These are phyloP conservation scores for Cytospora leucostoma DNA, from an alignment of 2,329 filamentous ascomycete species.

Conservation along the genomic window DNA sequence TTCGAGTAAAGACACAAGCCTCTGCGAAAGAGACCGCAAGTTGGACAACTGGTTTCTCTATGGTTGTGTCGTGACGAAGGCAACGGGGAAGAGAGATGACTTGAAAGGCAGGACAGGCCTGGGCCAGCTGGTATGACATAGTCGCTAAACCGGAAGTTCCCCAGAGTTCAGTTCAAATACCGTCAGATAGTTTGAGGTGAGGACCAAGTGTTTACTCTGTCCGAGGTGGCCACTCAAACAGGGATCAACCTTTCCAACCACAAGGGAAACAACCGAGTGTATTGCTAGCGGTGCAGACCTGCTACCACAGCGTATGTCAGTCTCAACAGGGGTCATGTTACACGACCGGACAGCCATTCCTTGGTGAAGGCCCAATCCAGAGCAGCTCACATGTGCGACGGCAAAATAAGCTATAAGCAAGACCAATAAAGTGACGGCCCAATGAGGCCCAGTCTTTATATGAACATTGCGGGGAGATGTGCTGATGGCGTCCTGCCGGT, in stretches of 20 bases:
- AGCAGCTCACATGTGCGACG: slow-evolving; percentile 9
- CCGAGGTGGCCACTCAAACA: not conserved
- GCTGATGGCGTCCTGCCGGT: not conserved
- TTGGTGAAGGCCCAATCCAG: slow-evolving; percentile 1
- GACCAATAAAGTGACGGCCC: slow-evolving; percentile 5
- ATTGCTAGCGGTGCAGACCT: not conserved
- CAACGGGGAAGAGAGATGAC: not conserved
- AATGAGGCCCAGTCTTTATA: not conserved
- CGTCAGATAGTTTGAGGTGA: not conserved
- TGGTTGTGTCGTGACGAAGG: not conserved
- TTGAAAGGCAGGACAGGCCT: not conserved
- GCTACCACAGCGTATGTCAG: slow-evolving; percentile 6
- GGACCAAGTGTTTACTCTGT: not conserved
- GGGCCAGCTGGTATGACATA: not conserved
- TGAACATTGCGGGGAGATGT: slow-evolving; percentile 9
- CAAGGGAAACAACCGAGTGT: slow-evolving; percentile 4
- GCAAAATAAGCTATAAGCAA: not conserved
- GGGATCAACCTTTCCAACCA: not conserved
- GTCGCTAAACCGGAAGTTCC: not conserved
- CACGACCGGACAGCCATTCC: slow-evolving; percentile 20
- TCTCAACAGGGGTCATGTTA: slow-evolving; percentile 17
- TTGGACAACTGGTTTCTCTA: not conserved
- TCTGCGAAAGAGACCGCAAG: slow-evolving; percentile 9
- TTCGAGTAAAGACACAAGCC: not conserved
- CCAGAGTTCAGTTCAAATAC: not conserved